phyloP scores from a whole-genome alignment of 2,329 filamentous ascomycete species.

The Escovopsis sp. region DNA sequence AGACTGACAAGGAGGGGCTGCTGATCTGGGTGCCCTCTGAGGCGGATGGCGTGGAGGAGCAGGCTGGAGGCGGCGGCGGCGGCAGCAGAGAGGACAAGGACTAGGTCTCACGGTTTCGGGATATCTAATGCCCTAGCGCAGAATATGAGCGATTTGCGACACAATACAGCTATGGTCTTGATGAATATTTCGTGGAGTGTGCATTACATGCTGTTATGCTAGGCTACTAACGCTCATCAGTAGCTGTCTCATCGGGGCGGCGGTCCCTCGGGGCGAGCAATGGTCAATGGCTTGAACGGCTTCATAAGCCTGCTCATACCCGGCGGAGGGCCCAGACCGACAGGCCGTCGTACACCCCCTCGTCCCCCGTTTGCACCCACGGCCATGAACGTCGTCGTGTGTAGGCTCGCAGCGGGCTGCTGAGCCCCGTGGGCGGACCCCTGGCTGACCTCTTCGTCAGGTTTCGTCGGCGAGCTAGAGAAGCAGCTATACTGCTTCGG shows the following conservation, averaged over 20 bases:
- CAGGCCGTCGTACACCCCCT: conserved; percentile 28
- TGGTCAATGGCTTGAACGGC: conserved; percentile 43
- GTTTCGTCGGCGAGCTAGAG: conserved; percentile 39
- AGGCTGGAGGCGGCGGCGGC: neutral
- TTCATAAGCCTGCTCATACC: conserved; percentile 36
- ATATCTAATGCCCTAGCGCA: too few relatives aligned
- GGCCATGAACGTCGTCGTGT: conserved; percentile 35
- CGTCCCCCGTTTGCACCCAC: conserved; percentile 13
- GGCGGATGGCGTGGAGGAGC: conserved; percentile 6
- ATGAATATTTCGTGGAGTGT: too few relatives aligned
- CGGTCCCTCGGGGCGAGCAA: conserved; percentile 25
- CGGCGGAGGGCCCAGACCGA: conserved; percentile 29
- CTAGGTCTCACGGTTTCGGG: neutral
- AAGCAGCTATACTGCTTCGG: conserved; percentile 40
- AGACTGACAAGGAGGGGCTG: conserved; percentile 47
- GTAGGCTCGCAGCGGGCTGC: conserved; percentile 29
- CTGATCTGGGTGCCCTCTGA: conserved; percentile 42
- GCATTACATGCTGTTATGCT: too few relatives aligned
- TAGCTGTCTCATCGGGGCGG: neutral
- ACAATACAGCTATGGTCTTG: too few relatives aligned
- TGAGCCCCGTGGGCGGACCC: conserved; percentile 9
- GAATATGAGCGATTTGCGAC: too few relatives aligned
- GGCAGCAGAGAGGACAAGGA: neutral
- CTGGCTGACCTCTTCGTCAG: conserved; percentile 9
- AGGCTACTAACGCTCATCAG: neutral